Conservation (phyloP, 2,329 filamentous ascomycete genomes). For the Arthrobotrys megalospora region DNA sequence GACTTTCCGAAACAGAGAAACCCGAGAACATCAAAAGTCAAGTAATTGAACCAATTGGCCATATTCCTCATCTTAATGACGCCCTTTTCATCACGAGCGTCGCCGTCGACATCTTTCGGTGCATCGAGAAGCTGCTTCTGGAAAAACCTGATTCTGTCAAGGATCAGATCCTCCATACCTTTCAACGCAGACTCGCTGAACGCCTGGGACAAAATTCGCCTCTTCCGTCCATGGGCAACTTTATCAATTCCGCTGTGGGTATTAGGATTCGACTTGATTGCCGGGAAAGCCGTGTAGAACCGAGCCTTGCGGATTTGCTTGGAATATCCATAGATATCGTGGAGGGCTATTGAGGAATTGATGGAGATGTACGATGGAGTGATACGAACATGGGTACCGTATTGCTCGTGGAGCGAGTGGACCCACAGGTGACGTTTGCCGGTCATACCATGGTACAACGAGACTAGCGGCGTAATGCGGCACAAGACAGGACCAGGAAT, state of each 20-base stretch:
- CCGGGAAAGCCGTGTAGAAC: constrained; percentile 70
- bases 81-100: constrained; percentile 67
- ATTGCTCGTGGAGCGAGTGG: constrained; percentile 78
- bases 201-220: constrained; percentile 79
- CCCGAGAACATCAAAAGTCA: constrained; percentile 71
- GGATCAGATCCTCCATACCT: constrained; percentile 78
- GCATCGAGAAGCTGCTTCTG: constrained; percentile 73
- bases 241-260: constrained; percentile 82
- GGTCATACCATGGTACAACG: constrained; percentile 81
- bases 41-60: constrained; percentile 69
- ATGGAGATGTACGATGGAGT: constrained; percentile 62
- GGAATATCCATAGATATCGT: constrained; percentile 71
- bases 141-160: constrained; percentile 77
- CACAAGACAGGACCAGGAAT: constrained; percentile 77
- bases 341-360: constrained; percentile 66
- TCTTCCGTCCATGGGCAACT: constrained; percentile 78
- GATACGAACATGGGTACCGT: constrained; percentile 71
- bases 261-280: constrained; percentile 69
- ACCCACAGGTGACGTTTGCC: constrained; percentile 84
- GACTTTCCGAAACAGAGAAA: constrained; percentile 72
- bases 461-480: constrained; percentile 73
- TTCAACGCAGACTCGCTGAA: constrained; percentile 78
- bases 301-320: constrained; percentile 70
- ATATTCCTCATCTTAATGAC: constrained; percentile 76
- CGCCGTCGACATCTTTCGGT: constrained; percentile 69